phyloP scores from a whole-genome alignment of 306 rosid genomes.

The Sicyos edulis region DNA sequence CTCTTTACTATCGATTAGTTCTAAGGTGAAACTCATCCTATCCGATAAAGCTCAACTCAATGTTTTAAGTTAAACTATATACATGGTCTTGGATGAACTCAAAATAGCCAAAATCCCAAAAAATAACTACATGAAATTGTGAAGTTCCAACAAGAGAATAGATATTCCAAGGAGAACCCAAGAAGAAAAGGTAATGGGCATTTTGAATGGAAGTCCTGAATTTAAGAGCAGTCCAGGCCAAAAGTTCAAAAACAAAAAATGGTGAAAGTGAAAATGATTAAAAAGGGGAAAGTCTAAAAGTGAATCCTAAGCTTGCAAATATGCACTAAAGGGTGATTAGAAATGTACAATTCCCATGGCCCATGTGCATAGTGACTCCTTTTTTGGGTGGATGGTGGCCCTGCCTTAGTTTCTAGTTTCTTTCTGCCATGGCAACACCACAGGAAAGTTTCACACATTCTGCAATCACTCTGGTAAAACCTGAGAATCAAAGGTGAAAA shows the following conservation, averaged over 20 bases:
- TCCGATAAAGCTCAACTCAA: too few species aligned
- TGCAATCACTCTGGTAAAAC: background rate
- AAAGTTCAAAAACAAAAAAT: constrained; percentile 1
- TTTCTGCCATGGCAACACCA: constrained; percentile 8
- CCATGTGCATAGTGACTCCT: constrained; percentile 3
- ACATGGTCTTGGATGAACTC: background rate
- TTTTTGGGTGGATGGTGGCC: constrained; percentile 12
- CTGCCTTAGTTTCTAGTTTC: background rate
- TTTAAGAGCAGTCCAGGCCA: background rate
- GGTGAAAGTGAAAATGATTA: constrained; percentile 11
- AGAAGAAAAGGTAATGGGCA: background rate
- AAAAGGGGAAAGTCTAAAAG: background rate
- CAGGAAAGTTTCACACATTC: background rate
- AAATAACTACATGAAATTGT: background rate
- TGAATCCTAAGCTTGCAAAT: constrained; percentile 5
- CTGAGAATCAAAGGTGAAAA: background rate
- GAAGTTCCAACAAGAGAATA: background rate
- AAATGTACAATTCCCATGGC: background rate
- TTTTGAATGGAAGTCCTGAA: constrained; percentile 15
- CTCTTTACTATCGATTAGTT: too few species aligned
- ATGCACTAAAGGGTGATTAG: constrained; percentile 11
- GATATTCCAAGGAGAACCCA: background rate
- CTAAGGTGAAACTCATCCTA: too few species aligned
- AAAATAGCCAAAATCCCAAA: background rate
- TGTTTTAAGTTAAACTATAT: background rate